Evolutionary conservation across 176 grass and related monocot species (phyloP).

Genomic region (Coix lacrymajobi): DNA sequence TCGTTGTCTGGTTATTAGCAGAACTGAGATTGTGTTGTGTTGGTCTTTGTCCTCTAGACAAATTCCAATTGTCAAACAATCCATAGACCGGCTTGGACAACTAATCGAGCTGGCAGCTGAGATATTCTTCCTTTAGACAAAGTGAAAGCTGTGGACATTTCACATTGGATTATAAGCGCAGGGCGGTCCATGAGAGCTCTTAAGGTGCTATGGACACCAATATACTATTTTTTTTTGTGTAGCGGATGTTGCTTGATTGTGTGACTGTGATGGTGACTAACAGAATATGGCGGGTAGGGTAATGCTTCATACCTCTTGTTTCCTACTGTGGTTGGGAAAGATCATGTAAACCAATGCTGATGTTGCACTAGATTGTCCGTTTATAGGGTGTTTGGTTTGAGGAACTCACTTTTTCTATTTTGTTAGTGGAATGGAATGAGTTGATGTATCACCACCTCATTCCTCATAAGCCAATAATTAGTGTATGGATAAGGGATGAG

Average conservation of each 20-base stretch:
- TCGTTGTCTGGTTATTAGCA: background rate
- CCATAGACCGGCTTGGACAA: background rate
- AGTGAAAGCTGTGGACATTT: background rate
- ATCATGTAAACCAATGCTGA: too few species aligned
- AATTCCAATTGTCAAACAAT: background rate
- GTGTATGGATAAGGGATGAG: too few species aligned
- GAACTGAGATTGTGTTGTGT: background rate
- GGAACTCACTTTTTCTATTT: too few species aligned
- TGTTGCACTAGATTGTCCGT: background rate
- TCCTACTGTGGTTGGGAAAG: background rate
- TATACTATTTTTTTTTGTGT: background rate
- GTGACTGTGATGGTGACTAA: background rate
- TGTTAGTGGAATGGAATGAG: too few species aligned
- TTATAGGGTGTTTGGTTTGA: too few species aligned
- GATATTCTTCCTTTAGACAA: background rate
- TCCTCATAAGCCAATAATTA: too few species aligned
- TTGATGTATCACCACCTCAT: too few species aligned
- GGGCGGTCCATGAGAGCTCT: background rate
- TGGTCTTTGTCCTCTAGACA: background rate
- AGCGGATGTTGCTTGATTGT: constrained; percentile 15
- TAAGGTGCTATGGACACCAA: background rate
- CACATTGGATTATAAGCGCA: background rate
- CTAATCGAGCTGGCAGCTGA: background rate
- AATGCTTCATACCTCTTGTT: background rate
- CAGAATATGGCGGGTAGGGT: background rate